Conservation (phyloP, 2,329 filamentous ascomycete species). For the Pseudogymnoascus sp. region DNA sequence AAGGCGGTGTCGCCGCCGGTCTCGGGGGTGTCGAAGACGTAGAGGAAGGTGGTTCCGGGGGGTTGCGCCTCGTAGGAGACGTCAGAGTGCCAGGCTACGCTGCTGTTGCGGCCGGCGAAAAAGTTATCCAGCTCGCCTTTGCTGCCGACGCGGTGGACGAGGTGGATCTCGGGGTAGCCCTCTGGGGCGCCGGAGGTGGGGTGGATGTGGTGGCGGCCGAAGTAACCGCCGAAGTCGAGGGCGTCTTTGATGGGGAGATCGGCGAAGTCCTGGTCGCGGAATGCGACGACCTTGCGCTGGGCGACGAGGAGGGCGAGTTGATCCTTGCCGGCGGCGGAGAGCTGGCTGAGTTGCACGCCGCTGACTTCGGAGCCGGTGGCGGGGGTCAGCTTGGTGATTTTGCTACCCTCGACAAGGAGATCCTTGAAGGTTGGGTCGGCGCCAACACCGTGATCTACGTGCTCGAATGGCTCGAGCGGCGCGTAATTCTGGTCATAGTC, state of each 20-base stretch:
- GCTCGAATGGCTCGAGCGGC: constrained; percentile 60
- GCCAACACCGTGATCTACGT: constrained; percentile 67
- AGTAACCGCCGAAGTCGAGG: constrained; percentile 63
- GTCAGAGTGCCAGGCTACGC: constrained; percentile 82
- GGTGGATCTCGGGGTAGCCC: constrained; percentile 65
- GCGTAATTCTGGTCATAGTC: constrained; percentile 54
- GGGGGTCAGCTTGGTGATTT: constrained; percentile 56
- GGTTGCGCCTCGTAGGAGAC: constrained; percentile 84
- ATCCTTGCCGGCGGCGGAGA: constrained; percentile 62
- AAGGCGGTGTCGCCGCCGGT: constrained; percentile 83
- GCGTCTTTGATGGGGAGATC: constrained; percentile 62
- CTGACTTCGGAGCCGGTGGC: constrained; percentile 64
- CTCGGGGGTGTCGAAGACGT: constrained; percentile 72
- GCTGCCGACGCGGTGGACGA: constrained; percentile 64
- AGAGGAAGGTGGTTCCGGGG: constrained; percentile 82
- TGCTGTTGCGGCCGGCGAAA: constrained; percentile 63
- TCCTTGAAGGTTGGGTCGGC: constrained; percentile 62
- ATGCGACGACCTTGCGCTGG: constrained; percentile 69
- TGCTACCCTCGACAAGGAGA: constrained; percentile 46
- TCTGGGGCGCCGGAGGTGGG: constrained; percentile 68
- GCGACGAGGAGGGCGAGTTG: constrained; percentile 69
- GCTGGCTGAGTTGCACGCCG: constrained; percentile 61
- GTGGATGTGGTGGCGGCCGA: constrained; percentile 74
- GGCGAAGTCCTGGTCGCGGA: constrained; percentile 66
- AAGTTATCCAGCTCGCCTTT: constrained; percentile 53